These are phyloP conservation scores for Adansonia grandidieri DNA, from an alignment of 441 rosid species.

Conservation along the genomic window DNA sequence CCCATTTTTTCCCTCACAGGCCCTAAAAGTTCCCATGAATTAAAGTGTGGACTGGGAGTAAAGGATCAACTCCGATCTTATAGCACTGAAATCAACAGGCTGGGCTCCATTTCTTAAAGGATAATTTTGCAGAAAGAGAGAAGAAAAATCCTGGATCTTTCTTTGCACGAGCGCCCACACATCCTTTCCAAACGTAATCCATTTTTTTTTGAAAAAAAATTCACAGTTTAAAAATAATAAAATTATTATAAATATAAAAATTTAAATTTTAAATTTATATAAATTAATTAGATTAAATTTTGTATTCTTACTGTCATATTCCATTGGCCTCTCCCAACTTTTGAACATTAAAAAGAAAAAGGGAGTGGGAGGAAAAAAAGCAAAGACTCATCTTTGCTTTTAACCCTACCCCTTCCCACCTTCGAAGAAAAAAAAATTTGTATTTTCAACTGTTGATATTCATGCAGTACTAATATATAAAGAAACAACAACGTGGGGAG, in stretches of 20 bases:
- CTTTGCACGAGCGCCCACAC: slow-evolving; percentile 16
- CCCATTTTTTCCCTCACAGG: slow-evolving; percentile 19
- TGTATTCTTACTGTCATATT: too few relatives aligned
- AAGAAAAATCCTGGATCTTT: too few relatives aligned
- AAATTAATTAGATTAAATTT: too few relatives aligned
- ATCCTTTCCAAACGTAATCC: slow-evolving; percentile 35
- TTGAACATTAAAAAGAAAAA: slow-evolving; percentile 21
- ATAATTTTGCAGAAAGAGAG: slow-evolving; percentile 27
- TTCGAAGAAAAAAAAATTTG: slow-evolving; percentile 30
- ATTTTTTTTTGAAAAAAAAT: neutral
- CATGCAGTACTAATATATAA: slow-evolving; percentile 43
- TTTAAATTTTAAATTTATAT: too few relatives aligned
- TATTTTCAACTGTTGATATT: slow-evolving; percentile 53
- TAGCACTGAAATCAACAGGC: slow-evolving; percentile 34
- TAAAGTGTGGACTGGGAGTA: too few relatives aligned
- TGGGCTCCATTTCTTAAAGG: slow-evolving; percentile 35
- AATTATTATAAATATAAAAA: too few relatives aligned
- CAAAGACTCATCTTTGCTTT: slow-evolving; percentile 34
- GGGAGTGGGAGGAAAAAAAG: slow-evolving; percentile 20
- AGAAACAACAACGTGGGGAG: neutral
- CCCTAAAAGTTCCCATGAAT: neutral
- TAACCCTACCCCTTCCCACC: slow-evolving; percentile 33
- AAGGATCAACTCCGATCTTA: neutral
- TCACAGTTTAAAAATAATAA: too few relatives aligned
- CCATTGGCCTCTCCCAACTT: slow-evolving; percentile 32